phyloP scores from a whole-genome alignment of 345 rosid species.

The Arabis alpina region DNA sequence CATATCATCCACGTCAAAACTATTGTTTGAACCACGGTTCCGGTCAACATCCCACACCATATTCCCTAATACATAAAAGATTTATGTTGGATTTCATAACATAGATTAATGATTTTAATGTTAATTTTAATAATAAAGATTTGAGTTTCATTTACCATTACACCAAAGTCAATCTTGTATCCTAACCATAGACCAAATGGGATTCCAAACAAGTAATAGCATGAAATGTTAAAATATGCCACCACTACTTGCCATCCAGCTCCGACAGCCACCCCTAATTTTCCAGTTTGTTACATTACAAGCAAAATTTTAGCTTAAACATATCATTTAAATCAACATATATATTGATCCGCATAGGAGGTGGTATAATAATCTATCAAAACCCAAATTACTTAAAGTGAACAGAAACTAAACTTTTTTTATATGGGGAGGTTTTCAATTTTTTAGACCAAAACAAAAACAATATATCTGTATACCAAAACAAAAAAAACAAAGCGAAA shows the following conservation, averaged over 20 bases:
- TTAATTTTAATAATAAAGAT: neutral
- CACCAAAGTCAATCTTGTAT: slow-evolving; percentile 55
- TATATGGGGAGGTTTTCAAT: too few species aligned
- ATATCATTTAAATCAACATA: too few species aligned
- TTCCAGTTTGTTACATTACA: neutral
- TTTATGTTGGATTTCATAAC: neutral
- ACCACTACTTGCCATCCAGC: slow-evolving; percentile 81
- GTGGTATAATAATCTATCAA: too few species aligned
- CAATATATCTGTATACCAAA: too few species aligned
- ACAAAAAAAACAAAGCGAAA: too few species aligned
- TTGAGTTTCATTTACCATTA: slow-evolving; percentile 22
- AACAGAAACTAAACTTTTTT: too few species aligned
- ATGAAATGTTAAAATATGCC: slow-evolving; percentile 75
- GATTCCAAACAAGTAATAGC: slow-evolving; percentile 74
- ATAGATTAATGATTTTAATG: neutral
- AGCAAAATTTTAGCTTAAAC: too few species aligned
- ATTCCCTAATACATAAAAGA: slow-evolving; percentile 56
- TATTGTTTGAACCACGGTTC: slow-evolving; percentile 62
- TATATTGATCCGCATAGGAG: too few species aligned
- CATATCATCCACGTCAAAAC: slow-evolving; percentile 62
- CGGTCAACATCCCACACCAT: slow-evolving; percentile 75
- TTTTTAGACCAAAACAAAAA: too few species aligned
- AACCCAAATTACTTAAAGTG: too few species aligned
- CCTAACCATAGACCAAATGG: slow-evolving; percentile 77
- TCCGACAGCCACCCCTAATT: slow-evolving; percentile 69